Base-by-base conservation (phyloP, 768 basidiomycete species). In the Trichaptum fuscoviolaceum region DNA sequence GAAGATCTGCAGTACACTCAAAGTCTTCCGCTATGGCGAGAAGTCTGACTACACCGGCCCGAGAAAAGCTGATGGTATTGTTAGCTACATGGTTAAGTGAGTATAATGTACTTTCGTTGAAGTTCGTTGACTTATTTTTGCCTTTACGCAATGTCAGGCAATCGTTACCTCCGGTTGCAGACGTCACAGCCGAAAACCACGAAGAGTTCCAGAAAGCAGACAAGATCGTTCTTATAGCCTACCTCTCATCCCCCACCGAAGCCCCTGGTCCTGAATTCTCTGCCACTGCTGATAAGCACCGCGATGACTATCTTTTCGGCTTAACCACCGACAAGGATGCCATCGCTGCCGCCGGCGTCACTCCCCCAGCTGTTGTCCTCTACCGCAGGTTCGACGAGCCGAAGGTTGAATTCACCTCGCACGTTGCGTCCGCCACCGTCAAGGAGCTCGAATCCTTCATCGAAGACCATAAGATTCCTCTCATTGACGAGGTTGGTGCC, bases 21-120 rank as follows among this genome's bases (percentile, higher is more conserved):
- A 96, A 76, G 89, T 99, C 26, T 99, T 95, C 87, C 89, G 89
- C 71, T 85, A 90, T 66, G 97, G 97, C 61, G 85, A 85, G 26
- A 75, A 89, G 24, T 76, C 83, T 0, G 95, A 98, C 25, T 99
- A 99, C 77, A 76, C 72, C 65, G 97, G 97, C 59, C 91, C 95
- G 18, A 84, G 97, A 63, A 93, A 97, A 77, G 91, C 95, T 10
- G 97, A 99, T 69, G 96, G 97, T 20, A 99, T 99, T 73, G 81
- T 96, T 75, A 88, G 88, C 77, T 97, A 97, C 82, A 98, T 99
- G 96, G 75, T 85, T 82, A 99, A 98, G 96, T 96, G 69, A 72
- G 89, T 78, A 26, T 58, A 58, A 26, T 6, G 17, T 63, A 68
- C 36, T 60, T 57, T 66, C 26, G 64, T 7, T 60, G 66, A 70